Evolutionary conservation across 1,284 basidiomycete genomes (phyloP).

Genomic region (Cutaneotrichosporon mucoides): DNA sequence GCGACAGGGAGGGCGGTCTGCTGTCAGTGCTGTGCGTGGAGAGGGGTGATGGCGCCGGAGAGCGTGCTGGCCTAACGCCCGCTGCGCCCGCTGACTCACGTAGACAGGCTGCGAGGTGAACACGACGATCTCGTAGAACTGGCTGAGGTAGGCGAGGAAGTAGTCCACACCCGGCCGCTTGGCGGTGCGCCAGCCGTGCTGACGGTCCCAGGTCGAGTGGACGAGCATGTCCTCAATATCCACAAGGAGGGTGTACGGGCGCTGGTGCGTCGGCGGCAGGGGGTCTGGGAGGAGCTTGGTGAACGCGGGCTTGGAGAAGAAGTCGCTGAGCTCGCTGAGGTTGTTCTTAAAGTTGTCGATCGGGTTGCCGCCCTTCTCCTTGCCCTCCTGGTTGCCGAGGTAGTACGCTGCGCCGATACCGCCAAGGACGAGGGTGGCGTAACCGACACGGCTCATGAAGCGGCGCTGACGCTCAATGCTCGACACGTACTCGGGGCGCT

Average conservation of each 20-base stretch:
- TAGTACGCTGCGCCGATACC: conserved; percentile 57
- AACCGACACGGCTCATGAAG: conserved; percentile 55
- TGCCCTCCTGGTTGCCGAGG: conserved; percentile 55
- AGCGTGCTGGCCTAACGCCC: no score
- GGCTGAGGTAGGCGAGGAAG: conserved; percentile 93
- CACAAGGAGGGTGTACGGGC: conserved; percentile 86
- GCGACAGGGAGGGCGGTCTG: conserved; percentile 85
- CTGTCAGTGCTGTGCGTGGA: neutral
- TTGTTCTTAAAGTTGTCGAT: conserved; percentile 31
- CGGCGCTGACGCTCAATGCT: conserved; percentile 66
- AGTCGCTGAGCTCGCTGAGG: conserved; percentile 32
- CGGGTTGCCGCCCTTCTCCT: conserved; percentile 9
- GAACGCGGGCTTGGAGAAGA: conserved; percentile 90
- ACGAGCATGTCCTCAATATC: conserved; percentile 91
- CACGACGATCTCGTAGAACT: conserved; percentile 94
- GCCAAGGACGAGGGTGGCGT: conserved; percentile 54
- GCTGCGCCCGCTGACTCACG: conserved; percentile 62
- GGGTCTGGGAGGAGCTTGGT: conserved; percentile 85
- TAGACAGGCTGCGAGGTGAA: conserved; percentile 90
- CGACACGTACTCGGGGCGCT: conserved; percentile 51
- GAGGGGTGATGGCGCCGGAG: no score
- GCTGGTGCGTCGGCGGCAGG: conserved; percentile 74
- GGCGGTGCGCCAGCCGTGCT: conserved; percentile 83
- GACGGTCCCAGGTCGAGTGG: conserved; percentile 86
- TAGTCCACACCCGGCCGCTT: conserved; percentile 92